Percentiles rank a stretch among this genome's conserved stretches.
phyloP scores from a whole-genome alignment of 2,329 filamentous ascomycete genomes.

The Xylariomycetidae sp. region DNA sequence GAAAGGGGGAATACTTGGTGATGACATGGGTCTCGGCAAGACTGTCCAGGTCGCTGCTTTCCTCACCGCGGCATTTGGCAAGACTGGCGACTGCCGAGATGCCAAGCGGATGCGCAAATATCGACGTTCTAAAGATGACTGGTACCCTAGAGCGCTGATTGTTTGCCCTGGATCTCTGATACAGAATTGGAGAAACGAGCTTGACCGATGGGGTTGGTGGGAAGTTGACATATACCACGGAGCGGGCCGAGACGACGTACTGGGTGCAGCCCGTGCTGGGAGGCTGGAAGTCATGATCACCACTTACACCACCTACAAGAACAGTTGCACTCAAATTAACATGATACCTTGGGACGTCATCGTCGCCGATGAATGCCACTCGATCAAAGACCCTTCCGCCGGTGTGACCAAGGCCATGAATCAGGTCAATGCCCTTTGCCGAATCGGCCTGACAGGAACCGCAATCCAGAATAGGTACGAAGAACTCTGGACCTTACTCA shows the following conservation, averaged over 20 bases:
- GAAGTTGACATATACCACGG: conserved; percentile 80
- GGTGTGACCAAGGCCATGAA: conserved; percentile 84
- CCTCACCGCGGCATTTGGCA: conserved; percentile 85
- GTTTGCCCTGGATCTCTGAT: conserved; percentile 87
- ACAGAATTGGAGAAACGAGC: conserved; percentile 84
- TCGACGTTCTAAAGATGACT: conserved; percentile 55
- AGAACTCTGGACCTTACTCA: conserved; percentile 91
- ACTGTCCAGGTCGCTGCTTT: conserved; percentile 96
- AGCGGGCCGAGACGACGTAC: conserved; percentile 58
- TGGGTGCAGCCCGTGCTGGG: conserved; percentile 70
- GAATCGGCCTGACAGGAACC: conserved; percentile 90
- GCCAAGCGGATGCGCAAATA: conserved; percentile 83
- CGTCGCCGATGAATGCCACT: conserved; percentile 90
- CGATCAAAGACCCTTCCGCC: conserved; percentile 73
- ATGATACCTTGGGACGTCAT: conserved; percentile 89
- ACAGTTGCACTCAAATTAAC: conserved; percentile 70
- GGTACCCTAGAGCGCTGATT: conserved; percentile 83
- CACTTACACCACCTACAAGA: conserved; percentile 87
- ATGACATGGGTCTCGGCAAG: conserved; percentile 97
- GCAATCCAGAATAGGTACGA: conserved; percentile 98
- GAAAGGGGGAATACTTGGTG: conserved; percentile 82
- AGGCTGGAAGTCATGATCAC: conserved; percentile 88
- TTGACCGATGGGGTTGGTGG: conserved; percentile 95
- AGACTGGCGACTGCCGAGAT: conserved; percentile 85
- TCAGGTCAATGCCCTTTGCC: conserved; percentile 82